Base-by-base conservation (phyloP, 805 yeast species). In the Candida yuanshanica region DNA sequence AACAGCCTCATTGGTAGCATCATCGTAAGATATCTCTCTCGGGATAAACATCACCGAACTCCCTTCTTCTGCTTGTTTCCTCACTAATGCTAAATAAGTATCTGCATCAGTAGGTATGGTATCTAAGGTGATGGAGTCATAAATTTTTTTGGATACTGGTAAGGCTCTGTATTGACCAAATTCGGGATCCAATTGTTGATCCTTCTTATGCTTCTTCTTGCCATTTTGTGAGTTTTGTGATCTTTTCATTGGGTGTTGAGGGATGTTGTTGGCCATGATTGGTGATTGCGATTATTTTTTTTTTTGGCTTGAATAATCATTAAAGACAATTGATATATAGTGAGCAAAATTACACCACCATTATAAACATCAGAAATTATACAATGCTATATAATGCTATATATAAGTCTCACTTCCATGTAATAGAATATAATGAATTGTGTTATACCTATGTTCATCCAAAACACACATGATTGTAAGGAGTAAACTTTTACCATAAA, bases 81-180 rank as follows among this genome's bases (percentile, higher is more conserved):
- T 46, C 14, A 55, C 61, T 38, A 55, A 39, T 4, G 61, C 59
- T 20, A 56, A 31, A 39, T 56, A 56, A 1, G 49, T 50, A 36
- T 53, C 55, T 9, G 51, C 61, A 37, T 56, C 56, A 3, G 32
- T 26, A 2, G 61, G 56, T 6, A 49, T 32, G 0, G 54, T 51
- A 22, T 43, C 39, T 7, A 47, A 42, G 4, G 39, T 45, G 12
- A 55, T 39, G 2, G 38, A 37, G 14, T 45, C 44, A 2, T 50
- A 32, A 12, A 45, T 42, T 17, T 45, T 48, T 20, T 37, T 33
- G 1, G 54, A 33, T 5, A 56, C 33, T 1, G 61, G 61, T 2
- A 56, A 40, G 4, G 57, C 61, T 25, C 46, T 38, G 33, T 49
- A 45, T 35, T 53, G 58, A 8, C 55, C 54, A 27, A 27, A 27